These are phyloP conservation scores for Onygenales sp. DNA, from an alignment of 2,329 filamentous ascomycete species.

Conservation along the genomic window DNA sequence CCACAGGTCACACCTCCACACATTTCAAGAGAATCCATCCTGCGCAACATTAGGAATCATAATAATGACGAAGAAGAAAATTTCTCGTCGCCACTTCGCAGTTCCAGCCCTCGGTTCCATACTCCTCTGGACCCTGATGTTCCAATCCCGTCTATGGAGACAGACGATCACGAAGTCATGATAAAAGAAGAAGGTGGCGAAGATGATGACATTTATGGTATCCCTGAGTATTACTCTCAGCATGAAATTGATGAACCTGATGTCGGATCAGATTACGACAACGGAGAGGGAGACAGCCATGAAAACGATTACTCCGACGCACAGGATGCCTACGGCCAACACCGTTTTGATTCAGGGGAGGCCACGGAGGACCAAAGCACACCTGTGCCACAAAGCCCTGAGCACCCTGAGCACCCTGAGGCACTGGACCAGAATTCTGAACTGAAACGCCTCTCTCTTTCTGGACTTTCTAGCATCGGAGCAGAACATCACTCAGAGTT, in stretches of 20 bases:
- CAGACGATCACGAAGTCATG: constrained; percentile 53
- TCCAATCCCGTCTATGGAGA: constrained; percentile 79
- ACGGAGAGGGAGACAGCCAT: constrained; percentile 51
- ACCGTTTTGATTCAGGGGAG: constrained; percentile 19
- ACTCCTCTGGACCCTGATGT: constrained; percentile 73
- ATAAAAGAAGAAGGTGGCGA: constrained; percentile 57
- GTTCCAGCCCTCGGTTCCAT: constrained; percentile 18
- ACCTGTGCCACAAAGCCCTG: constrained; percentile 22
- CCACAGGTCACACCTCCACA: constrained; percentile 54
- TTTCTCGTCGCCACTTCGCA: constrained; percentile 51
- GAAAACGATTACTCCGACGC: constrained; percentile 14
- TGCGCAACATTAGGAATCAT: constrained; percentile 71
- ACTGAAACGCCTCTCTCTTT: constrained; percentile 32
- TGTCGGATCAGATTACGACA: constrained; percentile 40
- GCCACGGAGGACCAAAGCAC: constrained; percentile 23
- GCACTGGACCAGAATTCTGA: constrained; percentile 11
- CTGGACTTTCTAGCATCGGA: constrained; percentile 39
- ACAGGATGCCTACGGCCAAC: constrained; percentile 9
- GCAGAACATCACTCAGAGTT: constrained; percentile 28
- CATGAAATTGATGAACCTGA: constrained; percentile 29
- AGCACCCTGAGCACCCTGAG: constrained; percentile 29
- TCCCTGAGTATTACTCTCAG: constrained; percentile 56
- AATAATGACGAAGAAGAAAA: constrained; percentile 39
- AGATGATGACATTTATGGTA: constrained; percentile 55
- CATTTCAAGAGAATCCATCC: constrained; percentile 88